Evolutionary conservation across 176 grass and related monocot species (phyloP).

Genomic region (Stipa capillata): DNA sequence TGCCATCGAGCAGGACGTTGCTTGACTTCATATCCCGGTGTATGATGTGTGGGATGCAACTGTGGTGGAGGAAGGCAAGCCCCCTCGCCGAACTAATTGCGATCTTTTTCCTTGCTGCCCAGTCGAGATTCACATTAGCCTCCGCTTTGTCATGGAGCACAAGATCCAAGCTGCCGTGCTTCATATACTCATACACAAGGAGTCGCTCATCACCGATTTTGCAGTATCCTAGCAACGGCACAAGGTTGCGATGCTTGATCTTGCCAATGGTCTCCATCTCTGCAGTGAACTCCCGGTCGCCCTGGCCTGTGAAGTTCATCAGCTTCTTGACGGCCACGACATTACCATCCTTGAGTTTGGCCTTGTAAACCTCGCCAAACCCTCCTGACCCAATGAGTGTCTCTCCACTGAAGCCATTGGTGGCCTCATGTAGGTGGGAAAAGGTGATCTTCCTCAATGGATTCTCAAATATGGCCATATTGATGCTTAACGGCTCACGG

Average conservation of each 20-base stretch:
- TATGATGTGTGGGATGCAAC: conserved; percentile 66
- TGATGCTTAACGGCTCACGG: conserved; percentile 58
- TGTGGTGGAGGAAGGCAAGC: conserved; percentile 65
- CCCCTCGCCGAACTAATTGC: conserved; percentile 49
- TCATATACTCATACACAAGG: too few species aligned
- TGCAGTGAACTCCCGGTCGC: conserved; percentile 53
- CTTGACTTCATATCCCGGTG: conserved; percentile 76
- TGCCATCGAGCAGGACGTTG: conserved; percentile 52
- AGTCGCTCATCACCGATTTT: too few species aligned
- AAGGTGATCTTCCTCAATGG: conserved; percentile 55
- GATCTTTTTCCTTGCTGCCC: conserved; percentile 48
- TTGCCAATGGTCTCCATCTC: too few species aligned
- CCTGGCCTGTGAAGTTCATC: conserved; percentile 59
- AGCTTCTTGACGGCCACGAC: conserved; percentile 61
- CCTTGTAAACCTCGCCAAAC: conserved; percentile 72
- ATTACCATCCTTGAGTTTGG: conserved; percentile 48
- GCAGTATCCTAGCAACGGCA: too few species aligned
- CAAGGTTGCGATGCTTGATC: too few species aligned
- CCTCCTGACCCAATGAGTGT: conserved; percentile 57
- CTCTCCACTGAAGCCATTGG: conserved; percentile 53
- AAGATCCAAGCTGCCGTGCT: conserved; percentile 53
- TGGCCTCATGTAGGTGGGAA: conserved; percentile 54
- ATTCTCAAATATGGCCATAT: conserved; percentile 62
- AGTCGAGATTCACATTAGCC: conserved; percentile 25
- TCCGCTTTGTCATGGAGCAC: conserved; percentile 38